Conservation (phyloP, 2,329 filamentous ascomycete genomes). For the Botrytis elliptica region DNA sequence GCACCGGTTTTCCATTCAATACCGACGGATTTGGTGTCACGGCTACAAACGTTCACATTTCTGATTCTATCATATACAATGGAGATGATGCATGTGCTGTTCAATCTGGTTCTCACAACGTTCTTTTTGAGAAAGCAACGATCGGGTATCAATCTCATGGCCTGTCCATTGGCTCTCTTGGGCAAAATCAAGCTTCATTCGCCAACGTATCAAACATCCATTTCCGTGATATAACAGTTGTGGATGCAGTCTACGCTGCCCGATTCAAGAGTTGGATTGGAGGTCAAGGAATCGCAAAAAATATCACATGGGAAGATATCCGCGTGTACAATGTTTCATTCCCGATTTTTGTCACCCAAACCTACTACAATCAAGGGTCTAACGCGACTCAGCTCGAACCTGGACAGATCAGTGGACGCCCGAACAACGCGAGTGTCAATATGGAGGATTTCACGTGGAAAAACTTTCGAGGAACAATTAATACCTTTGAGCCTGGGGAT, state of each 20-base stretch:
- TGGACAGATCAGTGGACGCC: conserved; percentile 33
- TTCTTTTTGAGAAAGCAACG: conserved; percentile 43
- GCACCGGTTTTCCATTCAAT: conserved; percentile 25
- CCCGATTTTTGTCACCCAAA: conserved; percentile 48
- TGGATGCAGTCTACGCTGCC: conserved; percentile 44
- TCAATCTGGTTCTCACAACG: conserved; percentile 41
- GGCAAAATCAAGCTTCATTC: conserved; percentile 40
- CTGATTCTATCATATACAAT: conserved; percentile 42
- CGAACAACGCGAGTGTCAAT: conserved; percentile 43
- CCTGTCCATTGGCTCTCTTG: conserved; percentile 46
- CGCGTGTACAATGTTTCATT: conserved; percentile 46
- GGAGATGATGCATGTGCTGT: conserved; percentile 47
- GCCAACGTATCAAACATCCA: conserved; percentile 45
- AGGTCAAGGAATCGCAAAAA: conserved; percentile 44
- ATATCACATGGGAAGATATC: conserved; percentile 47
- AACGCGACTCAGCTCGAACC: conserved; percentile 36
- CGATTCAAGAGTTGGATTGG: conserved; percentile 48
- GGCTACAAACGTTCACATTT: conserved; percentile 38
- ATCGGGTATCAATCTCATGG: conserved; percentile 47
- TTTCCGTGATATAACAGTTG: conserved; percentile 46
- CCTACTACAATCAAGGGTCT: conserved; percentile 44
- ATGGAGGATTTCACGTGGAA: conserved; percentile 46
- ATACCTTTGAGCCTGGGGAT: conserved; percentile 45
- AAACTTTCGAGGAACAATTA: conserved; percentile 45
- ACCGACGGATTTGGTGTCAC: conserved; percentile 41